Percentiles rank a stretch among this genome's conserved stretches.
Conservation (phyloP, 1,284 basidiomycete species). For the Sporisorium graminicola region DNA sequence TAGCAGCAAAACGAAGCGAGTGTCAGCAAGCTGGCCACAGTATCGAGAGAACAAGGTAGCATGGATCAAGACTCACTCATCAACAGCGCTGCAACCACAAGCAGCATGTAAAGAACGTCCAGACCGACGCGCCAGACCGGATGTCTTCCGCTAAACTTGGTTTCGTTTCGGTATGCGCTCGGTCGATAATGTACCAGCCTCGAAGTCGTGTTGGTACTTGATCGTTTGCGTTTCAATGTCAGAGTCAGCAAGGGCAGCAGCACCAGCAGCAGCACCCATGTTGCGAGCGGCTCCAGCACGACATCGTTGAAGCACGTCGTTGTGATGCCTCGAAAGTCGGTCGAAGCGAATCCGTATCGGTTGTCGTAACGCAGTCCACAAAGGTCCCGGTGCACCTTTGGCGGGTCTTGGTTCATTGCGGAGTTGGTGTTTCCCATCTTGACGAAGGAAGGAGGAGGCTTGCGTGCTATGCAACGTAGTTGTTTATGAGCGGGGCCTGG, state of each 20-base stretch:
- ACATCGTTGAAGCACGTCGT: conserved; percentile 59
- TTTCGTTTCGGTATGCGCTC: conserved; percentile 11
- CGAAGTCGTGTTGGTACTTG: conserved; percentile 8
- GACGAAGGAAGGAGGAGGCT: too few relatives aligned
- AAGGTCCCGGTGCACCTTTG: conserved; percentile 34
- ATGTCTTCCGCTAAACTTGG: conserved; percentile 19
- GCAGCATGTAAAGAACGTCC: conserved; percentile 45
- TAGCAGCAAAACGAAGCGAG: not conserved
- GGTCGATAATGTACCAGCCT: conserved; percentile 35
- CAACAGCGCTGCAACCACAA: conserved; percentile 48
- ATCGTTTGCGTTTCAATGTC: conserved; percentile 9
- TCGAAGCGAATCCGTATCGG: conserved; percentile 34
- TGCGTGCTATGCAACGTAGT: too few relatives aligned
- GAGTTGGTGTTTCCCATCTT: conserved; percentile 21
- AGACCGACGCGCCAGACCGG: conserved; percentile 15
- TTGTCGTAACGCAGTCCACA: conserved; percentile 41
- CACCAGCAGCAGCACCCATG: conserved; percentile 47
- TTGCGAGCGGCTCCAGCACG: conserved; percentile 53
- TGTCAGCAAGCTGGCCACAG: not conserved
- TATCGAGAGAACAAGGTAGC: not conserved
- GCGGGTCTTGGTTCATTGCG: conserved; percentile 24
- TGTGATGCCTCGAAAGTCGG: conserved; percentile 21
- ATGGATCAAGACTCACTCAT: conserved; percentile 56
- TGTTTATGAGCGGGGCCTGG: not conserved
- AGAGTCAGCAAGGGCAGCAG: conserved; percentile 30